These are phyloP conservation scores for Heracleum sosnowskyi DNA, from an alignment of 129 eudicot genomes.

Conservation along the genomic window DNA sequence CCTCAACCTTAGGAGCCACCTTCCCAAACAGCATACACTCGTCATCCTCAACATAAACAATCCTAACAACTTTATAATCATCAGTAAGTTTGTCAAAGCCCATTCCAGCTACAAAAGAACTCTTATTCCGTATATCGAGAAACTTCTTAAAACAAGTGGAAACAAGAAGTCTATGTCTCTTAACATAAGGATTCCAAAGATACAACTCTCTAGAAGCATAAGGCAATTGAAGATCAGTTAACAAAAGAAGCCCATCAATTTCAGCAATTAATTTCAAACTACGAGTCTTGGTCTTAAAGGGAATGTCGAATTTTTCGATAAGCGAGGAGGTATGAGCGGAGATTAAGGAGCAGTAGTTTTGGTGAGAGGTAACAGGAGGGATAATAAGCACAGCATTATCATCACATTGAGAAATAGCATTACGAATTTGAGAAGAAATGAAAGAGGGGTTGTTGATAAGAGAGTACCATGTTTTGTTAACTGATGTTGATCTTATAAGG, in stretches of 20 bases:
- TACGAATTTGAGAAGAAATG: not conserved
- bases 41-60: not conserved
- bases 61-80: conserved; percentile 6
- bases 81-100: not conserved
- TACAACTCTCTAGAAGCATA: not conserved
- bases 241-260: not conserved
- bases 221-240: not conserved
- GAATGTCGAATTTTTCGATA: not conserved
- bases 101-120: not conserved
- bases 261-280: not conserved
- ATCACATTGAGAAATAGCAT: not conserved
- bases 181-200: not conserved
- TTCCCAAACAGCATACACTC: not conserved
- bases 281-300: not conserved
- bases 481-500: not conserved
- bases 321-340: not conserved
- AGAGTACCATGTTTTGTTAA: conserved; percentile 3
- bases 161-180: not conserved
- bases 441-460: not conserved
- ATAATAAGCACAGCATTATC: not conserved
- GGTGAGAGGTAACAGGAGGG: not conserved
- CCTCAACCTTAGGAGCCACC: not conserved
- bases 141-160: not conserved
- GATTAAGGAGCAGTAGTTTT: not conserved
- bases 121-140: not conserved